phyloP scores from a whole-genome alignment of 2,329 filamentous ascomycete genomes.

The Dactylonectria estremocensis region DNA sequence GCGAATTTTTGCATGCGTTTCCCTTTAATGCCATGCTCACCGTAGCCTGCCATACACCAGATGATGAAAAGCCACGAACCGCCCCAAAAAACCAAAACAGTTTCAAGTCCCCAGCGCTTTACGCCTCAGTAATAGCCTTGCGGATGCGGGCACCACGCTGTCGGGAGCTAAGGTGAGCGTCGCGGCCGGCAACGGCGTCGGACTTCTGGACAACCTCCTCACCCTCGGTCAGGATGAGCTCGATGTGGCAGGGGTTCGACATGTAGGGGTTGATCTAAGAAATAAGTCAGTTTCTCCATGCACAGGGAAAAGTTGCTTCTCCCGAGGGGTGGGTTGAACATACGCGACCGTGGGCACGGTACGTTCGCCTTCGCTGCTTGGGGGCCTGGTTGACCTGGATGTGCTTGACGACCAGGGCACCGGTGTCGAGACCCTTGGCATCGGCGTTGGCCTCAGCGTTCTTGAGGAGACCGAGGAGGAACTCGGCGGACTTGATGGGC shows the following conservation, averaged over 20 bases:
- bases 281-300: slow-evolving; percentile 26
- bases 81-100: slow-evolving; percentile 51
- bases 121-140: slow-evolving; percentile 77
- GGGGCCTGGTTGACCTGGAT: slow-evolving; percentile 99
- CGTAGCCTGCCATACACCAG: slow-evolving; percentile 58
- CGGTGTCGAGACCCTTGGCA: slow-evolving; percentile 96
- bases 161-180: slow-evolving; percentile 85
- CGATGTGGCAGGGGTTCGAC: slow-evolving; percentile 99
- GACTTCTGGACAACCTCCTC: slow-evolving; percentile 97
- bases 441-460: slow-evolving; percentile 98
- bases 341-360: slow-evolving; percentile 99
- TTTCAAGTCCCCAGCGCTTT: slow-evolving; percentile 52
- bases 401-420: slow-evolving; percentile 99
- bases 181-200: slow-evolving; percentile 82
- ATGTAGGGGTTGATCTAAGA: slow-evolving; percentile 99
- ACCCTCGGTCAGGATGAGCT: slow-evolving; percentile 98
- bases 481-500: slow-evolving; percentile 99
- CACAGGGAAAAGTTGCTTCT: neutral
- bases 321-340: slow-evolving; percentile 59
- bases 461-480: slow-evolving; percentile 96
- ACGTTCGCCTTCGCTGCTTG: slow-evolving; percentile 99
- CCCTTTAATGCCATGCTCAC: slow-evolving; percentile 58
- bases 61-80: slow-evolving; percentile 59
- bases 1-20: slow-evolving; percentile 56
- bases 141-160: slow-evolving; percentile 84